phyloP scores from a whole-genome alignment of 768 basidiomycete genomes.

The Boletales sp. region DNA sequence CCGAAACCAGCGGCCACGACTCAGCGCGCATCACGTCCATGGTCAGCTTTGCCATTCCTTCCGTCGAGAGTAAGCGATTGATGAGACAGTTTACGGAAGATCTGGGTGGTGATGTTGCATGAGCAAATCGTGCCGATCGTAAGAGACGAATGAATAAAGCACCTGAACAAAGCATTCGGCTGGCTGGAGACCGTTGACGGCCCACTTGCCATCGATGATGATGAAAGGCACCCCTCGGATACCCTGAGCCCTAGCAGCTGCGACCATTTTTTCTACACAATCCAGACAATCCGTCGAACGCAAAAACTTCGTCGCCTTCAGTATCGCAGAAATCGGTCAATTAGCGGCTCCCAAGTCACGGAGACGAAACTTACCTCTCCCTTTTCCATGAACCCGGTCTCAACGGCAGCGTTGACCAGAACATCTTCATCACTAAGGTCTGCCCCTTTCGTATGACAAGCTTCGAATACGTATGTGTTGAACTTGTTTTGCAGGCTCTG shows the following conservation, averaged over 20 bases:
- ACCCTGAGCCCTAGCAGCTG: slow-evolving; percentile 37
- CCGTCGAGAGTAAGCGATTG: slow-evolving; percentile 6
- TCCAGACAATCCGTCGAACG: slow-evolving; percentile 33
- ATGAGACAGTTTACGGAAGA: slow-evolving; percentile 29
- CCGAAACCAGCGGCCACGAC: too few relatives aligned
- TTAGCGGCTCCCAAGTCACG: background rate
- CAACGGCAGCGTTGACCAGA: slow-evolving; percentile 35
- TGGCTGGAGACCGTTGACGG: slow-evolving; percentile 41
- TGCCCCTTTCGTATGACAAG: slow-evolving; percentile 34
- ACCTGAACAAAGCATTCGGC: slow-evolving; percentile 38
- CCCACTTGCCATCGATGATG: slow-evolving; percentile 44
- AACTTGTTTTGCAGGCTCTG: slow-evolving; percentile 34
- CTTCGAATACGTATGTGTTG: slow-evolving; percentile 36
- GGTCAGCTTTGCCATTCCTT: background rate
- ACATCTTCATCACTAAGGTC: slow-evolving; percentile 33
- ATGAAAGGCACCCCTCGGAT: slow-evolving; percentile 51
- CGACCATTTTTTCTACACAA: slow-evolving; percentile 38
- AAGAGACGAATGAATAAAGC: background rate
- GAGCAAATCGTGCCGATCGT: background rate
- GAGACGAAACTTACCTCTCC: slow-evolving; percentile 27
- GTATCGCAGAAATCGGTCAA: background rate
- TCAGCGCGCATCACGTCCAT: background rate
- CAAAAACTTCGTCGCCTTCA: slow-evolving; percentile 39
- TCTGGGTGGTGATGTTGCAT: slow-evolving; percentile 8
- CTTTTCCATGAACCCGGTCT: slow-evolving; percentile 33